Conservation (phyloP, 2,329 filamentous ascomycete species). For the Thelonectria discophora region DNA sequence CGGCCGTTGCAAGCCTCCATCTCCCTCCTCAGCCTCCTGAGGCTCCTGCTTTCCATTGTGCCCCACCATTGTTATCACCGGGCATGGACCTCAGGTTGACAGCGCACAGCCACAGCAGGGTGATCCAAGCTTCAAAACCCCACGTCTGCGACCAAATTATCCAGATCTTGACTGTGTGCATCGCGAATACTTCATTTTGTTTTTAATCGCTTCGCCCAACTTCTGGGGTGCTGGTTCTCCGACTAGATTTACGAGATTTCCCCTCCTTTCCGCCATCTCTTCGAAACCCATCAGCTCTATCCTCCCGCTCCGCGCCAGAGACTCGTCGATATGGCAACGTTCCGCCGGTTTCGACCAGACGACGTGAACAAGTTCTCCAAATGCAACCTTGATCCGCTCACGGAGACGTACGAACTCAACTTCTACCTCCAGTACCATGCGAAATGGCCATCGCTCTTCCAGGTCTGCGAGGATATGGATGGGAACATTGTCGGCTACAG, state of each 20-base stretch:
- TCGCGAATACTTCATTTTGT: background rate
- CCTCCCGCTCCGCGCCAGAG: background rate
- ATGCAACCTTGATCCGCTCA: slow-evolving; percentile 94
- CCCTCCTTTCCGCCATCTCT: background rate
- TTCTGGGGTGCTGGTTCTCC: background rate
- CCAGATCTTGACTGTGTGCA: background rate
- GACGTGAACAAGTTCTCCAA: slow-evolving; percentile 92
- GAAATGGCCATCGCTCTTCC: slow-evolving; percentile 94
- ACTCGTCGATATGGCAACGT: slow-evolving; percentile 56
- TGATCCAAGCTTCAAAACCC: background rate
- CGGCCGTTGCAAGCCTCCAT: background rate
- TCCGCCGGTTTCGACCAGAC: slow-evolving; percentile 83
- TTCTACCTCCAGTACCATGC: slow-evolving; percentile 98
- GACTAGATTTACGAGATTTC: background rate
- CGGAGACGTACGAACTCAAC: slow-evolving; percentile 95
- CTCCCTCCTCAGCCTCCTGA: slow-evolving; percentile 4
- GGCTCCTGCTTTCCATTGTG: background rate
- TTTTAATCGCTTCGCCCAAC: background rate
- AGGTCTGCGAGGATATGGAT: slow-evolving; percentile 84
- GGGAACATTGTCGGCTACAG: slow-evolving; percentile 96
- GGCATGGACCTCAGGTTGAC: background rate
- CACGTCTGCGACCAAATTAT: background rate
- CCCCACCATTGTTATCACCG: too few relatives aligned
- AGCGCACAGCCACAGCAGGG: background rate
- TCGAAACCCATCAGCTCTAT: background rate